phyloP scores from a whole-genome alignment of 148 eudicot genomes.

The Oxyria digyna region DNA sequence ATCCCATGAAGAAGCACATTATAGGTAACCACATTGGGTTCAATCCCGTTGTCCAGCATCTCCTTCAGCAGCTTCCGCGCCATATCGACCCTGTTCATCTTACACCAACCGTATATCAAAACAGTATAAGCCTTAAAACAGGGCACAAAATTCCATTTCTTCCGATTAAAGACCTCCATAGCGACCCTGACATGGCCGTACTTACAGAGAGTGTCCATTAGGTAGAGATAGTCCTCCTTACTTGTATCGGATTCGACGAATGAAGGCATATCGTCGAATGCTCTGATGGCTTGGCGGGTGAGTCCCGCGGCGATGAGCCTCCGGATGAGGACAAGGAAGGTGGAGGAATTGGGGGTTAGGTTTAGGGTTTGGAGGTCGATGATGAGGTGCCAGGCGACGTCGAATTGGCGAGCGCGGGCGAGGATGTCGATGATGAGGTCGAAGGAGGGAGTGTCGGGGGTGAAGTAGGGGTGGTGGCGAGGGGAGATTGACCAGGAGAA shows the following conservation, averaged over 20 bases:
- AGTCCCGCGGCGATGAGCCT: constrained; percentile 57
- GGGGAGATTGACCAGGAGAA: constrained; percentile 24
- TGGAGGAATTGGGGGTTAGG: constrained; percentile 32
- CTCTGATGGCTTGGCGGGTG: constrained; percentile 67
- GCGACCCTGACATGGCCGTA: constrained; percentile 64
- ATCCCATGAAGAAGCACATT: constrained; percentile 78
- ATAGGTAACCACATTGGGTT: constrained; percentile 68
- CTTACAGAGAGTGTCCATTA: constrained; percentile 82
- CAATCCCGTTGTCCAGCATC: constrained; percentile 66
- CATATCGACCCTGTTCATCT: constrained; percentile 44
- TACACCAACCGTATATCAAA: constrained; percentile 88
- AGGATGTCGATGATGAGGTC: constrained; percentile 49
- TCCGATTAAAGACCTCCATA: constrained; percentile 65
- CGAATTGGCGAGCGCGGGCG: constrained; percentile 68
- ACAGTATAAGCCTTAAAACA: constrained; percentile 55
- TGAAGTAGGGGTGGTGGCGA: constrained; percentile 10
- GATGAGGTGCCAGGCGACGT: constrained; percentile 71
- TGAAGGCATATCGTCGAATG: constrained; percentile 62
- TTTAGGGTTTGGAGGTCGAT: constrained; percentile 34
- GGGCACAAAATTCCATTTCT: constrained; percentile 28
- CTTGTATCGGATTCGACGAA: constrained; percentile 23
- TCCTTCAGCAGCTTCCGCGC: constrained; percentile 58
- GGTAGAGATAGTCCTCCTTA: constrained; percentile 27
- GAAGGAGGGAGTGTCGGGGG: constrained; percentile 30
- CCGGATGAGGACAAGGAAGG: constrained; percentile 47